Conservation (phyloP, 768 basidiomycete genomes). For the Dentipellis sp. region DNA sequence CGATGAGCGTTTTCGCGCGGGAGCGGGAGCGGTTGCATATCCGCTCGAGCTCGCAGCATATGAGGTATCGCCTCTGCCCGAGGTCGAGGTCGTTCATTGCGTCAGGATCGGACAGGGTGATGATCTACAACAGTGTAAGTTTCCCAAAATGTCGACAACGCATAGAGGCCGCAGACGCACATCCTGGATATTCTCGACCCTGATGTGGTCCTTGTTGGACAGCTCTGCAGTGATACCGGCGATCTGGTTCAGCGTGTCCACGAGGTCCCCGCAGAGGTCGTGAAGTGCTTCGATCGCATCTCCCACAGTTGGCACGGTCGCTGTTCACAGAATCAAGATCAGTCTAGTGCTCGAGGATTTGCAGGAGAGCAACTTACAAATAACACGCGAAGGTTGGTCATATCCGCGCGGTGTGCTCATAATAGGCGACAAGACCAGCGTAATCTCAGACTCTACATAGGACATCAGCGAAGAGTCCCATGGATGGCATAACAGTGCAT, state of each 20-base stretch:
- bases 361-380: constrained; percentile 33
- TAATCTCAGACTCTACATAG: constrained; percentile 56
- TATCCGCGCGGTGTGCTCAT: constrained; percentile 47
- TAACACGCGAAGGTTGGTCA: constrained; percentile 47
- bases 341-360: not conserved
- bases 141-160: not conserved
- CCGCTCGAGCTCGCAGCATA: constrained; percentile 51
- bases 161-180: constrained; percentile 25
- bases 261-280: constrained; percentile 51
- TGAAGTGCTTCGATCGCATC: constrained; percentile 63
- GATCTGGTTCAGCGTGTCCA: constrained; percentile 55
- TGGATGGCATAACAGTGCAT: constrained; percentile 7
- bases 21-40: constrained; percentile 31
- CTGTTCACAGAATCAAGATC: constrained; percentile 24
- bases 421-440: constrained; percentile 60
- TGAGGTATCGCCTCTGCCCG: constrained; percentile 55
- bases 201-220: constrained; percentile 58
- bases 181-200: constrained; percentile 64
- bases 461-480: not conserved
- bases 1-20: constrained; percentile 45
- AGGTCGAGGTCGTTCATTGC: constrained; percentile 62
- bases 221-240: constrained; percentile 62
- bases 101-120: constrained; percentile 39
- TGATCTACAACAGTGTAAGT: constrained; percentile 27
- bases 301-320: constrained; percentile 68